Conservation (phyloP, 2,329 filamentous ascomycete genomes). For the Aspergillus alliaceus region DNA sequence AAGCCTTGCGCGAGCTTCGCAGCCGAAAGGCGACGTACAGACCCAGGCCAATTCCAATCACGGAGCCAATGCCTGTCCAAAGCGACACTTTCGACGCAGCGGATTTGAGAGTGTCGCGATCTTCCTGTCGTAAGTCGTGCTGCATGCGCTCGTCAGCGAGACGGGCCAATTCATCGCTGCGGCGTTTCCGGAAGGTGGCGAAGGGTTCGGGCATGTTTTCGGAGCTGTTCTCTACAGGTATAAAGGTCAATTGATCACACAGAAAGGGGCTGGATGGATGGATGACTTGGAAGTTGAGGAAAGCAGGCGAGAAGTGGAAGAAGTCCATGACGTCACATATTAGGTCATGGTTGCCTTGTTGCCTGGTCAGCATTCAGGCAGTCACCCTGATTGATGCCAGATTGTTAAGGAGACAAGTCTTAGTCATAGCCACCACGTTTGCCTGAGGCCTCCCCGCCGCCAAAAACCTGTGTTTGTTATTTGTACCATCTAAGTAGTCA, state of each 20-base stretch:
- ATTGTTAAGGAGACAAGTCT: no score
- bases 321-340: background rate
- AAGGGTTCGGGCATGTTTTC: conserved; percentile 45
- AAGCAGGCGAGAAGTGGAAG: no score
- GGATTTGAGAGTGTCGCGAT: conserved; percentile 58
- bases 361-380: background rate
- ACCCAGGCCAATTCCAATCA: conserved; percentile 61
- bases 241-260: background rate
- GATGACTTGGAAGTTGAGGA: background rate
- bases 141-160: conserved; percentile 61
- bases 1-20: conserved; percentile 54
- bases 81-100: conserved; percentile 57
- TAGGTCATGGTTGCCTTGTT: background rate
- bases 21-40: conserved; percentile 59
- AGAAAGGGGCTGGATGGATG: no score
- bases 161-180: conserved; percentile 52
- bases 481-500: no score
- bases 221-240: background rate
- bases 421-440: no score
- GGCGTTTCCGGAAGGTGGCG: conserved; percentile 47
- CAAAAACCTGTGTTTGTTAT: no score
- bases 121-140: conserved; percentile 57
- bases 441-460: no score
- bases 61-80: conserved; percentile 59
- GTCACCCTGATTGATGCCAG: no score